Evolutionary conservation across 352 stramenopile species (phyloP), one percentile per base, ranked within the genome.

Genomic region (Hyaloperonospora brassicae): DNA sequence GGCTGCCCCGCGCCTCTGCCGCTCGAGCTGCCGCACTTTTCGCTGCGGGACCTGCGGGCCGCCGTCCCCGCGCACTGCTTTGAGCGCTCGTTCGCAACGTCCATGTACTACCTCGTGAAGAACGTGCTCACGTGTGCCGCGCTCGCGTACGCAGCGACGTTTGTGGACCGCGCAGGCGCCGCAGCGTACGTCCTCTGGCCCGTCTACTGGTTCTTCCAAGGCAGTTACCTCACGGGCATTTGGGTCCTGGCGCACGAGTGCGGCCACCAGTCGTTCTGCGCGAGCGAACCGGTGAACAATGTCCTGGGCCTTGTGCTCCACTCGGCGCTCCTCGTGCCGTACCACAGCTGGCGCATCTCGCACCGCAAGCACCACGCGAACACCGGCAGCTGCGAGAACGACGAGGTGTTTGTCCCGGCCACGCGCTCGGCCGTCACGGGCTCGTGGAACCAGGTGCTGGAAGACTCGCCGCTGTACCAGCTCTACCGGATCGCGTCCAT

Each of bases 201-300:
- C 2, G 57, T 92, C 42, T 99, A 99, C 76, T 97, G 93, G 73
- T 98, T 98, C 73, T 90, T 96, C 69, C 95, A 98, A 79, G 96
- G 96, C 62, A 96, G 82, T 55, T 97, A 98, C 62, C 75, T 98
- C 47, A 98, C 96, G 40, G 96, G 95, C 43, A 86, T 98, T 36
- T 99, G 96, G 96, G 95, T 98, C 30, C 64, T 98, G 9, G 96
- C 90, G 0, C 96, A 99, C 68, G 96, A 99, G 68, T 98, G 95
- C 66, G 96, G 96, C 43, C 96, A 99, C 74, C 92, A 98, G 64
- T 88, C 94, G 35, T 99, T 98, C 71, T 97, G 86, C 34, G 79
- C 87, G 21, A 96, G 66, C 39, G 87, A 98, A 73, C 72, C 80
- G 1, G 82, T 98, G 27, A 99, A 99, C 76, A 97, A 99, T 66